Evolutionary conservation across 495 filamentous ascomycete genomes (phyloP), one percentile per base, ranked within the genome.

Genomic region (Chlorociboria aeruginascens): DNA sequence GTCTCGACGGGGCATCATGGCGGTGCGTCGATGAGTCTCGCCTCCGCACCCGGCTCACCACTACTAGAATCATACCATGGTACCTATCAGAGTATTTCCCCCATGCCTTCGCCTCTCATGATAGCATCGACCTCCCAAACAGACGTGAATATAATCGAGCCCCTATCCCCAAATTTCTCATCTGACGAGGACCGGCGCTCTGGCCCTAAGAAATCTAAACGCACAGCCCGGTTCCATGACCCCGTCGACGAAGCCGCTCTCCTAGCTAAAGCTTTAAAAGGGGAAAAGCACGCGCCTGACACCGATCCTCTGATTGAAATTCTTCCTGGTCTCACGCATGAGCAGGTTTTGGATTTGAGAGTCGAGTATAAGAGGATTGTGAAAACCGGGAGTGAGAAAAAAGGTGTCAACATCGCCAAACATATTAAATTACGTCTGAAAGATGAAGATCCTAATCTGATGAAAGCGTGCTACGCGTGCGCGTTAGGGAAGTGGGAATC

Each of bases 321-420:
- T 55, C 69, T 98, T 0, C 93, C 92, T 4, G 76, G 76, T 7
- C 70, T 97, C 42, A 81, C 82, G 8, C 82, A 87, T 59, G 87
- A 90, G 52, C 86, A 97, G 53, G 74, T 97, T 39, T 70, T 94
- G 55, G 74, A 84, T 45, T 72, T 98, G 25, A 81, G 90, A 7
- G 68, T 71, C 28, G 89, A 95, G 62, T 98, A 97, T 70, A 96
- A 96, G 63, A 78, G 77, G 33, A 77, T 87, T 35, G 86, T 89
- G 56, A 90, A 89, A 58, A 77, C 74, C 20, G 72, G 72, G 14
- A 42, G 67, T 7, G 78, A 83, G 49, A 78, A 77, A 45, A 86
- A 85, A 53, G 86, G 89, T 25, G 85, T 98, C 56, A 97, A 96
- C 66, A 76, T 98, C 42, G 86, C 92, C 46, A 98, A 98, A 63